These are phyloP conservation scores for Sonneratia alba DNA, from an alignment of 345 rosid genomes.

Conservation along the genomic window DNA sequence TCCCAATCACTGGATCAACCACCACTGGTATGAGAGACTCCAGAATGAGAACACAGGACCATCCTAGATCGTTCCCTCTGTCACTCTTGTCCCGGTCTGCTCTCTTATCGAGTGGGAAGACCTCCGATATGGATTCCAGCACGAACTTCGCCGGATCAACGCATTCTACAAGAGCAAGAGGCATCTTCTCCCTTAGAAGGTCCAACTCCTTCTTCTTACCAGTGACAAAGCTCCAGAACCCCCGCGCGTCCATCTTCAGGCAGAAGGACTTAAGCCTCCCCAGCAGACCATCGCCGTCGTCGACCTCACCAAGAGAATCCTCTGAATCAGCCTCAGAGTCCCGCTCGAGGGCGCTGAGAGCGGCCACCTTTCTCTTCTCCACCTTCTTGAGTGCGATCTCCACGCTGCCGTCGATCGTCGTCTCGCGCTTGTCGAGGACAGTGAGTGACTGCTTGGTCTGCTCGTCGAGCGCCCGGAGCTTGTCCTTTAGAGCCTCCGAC, in stretches of 20 bases:
- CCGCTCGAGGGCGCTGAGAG: conserved; percentile 28
- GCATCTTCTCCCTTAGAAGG: conserved; percentile 49
- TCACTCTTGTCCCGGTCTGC: conserved; percentile 35
- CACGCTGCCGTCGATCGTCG: conserved; percentile 75
- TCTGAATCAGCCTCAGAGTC: conserved; percentile 8
- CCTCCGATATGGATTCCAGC: conserved; percentile 80
- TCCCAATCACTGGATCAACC: conserved; percentile 88
- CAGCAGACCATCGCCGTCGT: conserved; percentile 61
- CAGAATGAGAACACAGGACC: conserved; percentile 88
- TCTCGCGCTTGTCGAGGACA: conserved; percentile 69
- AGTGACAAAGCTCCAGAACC: conserved; percentile 69
- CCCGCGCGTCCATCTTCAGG: conserved; percentile 60
- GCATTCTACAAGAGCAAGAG: conserved; percentile 60
- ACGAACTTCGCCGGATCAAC: conserved; percentile 87
- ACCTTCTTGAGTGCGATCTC: conserved; percentile 59
- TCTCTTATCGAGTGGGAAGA: conserved; percentile 77
- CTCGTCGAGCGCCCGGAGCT: conserved; percentile 57
- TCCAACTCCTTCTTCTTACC: conserved; percentile 75
- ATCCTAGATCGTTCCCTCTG: conserved; percentile 61
- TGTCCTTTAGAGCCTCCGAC: conserved; percentile 69
- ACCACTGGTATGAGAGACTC: conserved; percentile 84
- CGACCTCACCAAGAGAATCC: conserved; percentile 63
- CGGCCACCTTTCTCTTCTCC: conserved; percentile 44
- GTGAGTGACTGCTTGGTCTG: conserved; percentile 70
- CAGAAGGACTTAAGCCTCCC: conserved; percentile 40